A percentile compares a stretch with the other conserved stretches of the same genome.
Conservation (phyloP, 1,139 yeast genomes). For the Ogataea hybrid region DNA sequence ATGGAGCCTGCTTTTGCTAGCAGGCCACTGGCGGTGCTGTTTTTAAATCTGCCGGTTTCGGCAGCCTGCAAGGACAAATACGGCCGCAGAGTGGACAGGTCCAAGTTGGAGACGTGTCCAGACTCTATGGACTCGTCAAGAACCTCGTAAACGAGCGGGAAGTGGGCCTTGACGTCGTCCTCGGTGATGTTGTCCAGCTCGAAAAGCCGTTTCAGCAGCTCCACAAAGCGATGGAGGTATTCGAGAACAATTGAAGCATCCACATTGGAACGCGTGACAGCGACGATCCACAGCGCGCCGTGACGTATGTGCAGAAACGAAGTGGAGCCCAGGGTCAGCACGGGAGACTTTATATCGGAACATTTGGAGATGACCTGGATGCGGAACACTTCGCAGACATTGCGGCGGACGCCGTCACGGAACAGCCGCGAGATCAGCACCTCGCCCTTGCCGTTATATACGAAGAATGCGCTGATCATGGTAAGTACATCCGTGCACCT, state of each 20-base stretch:
- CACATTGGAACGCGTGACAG: constrained; percentile 82
- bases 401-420: constrained; percentile 65
- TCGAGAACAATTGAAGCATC: constrained; percentile 83
- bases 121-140: constrained; percentile 76
- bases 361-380: constrained; percentile 75
- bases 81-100: constrained; percentile 43
- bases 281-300: constrained; percentile 75
- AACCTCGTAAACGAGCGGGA: constrained; percentile 68
- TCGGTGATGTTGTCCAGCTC: constrained; percentile 37
- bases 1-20: constrained; percentile 20
- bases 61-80: constrained; percentile 11
- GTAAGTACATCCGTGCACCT: constrained; percentile 12
- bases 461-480: constrained; percentile 79
- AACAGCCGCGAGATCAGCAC: constrained; percentile 75
- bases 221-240: constrained; percentile 62
- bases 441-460: constrained; percentile 81
- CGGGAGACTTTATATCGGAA: constrained; percentile 63
- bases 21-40: constrained; percentile 12
- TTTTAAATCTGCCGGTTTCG: constrained; percentile 4
- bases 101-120: constrained; percentile 81
- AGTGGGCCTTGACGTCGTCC: constrained; percentile 53
- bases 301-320: constrained; percentile 79
- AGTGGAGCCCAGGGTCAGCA: constrained; percentile 88
- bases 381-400: constrained; percentile 86
- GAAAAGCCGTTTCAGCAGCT: constrained; percentile 35